These are phyloP conservation scores for Lindgomyces ingoldianus DNA, from an alignment of 495 filamentous ascomycete species.

Conservation along the genomic window DNA sequence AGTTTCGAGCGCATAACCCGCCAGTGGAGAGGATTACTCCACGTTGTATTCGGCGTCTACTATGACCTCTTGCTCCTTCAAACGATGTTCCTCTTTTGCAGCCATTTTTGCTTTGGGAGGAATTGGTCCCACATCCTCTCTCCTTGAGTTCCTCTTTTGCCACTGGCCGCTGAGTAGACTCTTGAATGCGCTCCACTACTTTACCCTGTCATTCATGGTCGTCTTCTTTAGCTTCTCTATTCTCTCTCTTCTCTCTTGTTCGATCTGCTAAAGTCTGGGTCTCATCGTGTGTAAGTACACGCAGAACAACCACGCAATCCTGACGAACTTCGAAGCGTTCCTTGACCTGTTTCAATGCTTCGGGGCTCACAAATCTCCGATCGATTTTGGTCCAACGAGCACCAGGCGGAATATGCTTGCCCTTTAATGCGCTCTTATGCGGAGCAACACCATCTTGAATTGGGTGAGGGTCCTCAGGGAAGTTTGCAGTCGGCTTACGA, in stretches of 20 bases:
- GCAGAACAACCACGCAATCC: slow-evolving; percentile 81
- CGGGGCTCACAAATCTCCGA: slow-evolving; percentile 78
- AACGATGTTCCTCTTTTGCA: too few relatives aligned
- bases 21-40: too few relatives aligned
- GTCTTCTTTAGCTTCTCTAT: too few relatives aligned
- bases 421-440: slow-evolving; percentile 73
- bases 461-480: slow-evolving; percentile 75
- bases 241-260: slow-evolving; percentile 61
- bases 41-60: too few relatives aligned
- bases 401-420: slow-evolving; percentile 68
- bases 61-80: too few relatives aligned
- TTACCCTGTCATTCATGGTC: too few relatives aligned
- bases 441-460: slow-evolving; percentile 88
- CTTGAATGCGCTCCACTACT: too few relatives aligned
- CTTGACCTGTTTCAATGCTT: slow-evolving; percentile 70
- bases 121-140: too few relatives aligned
- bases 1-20: too few relatives aligned
- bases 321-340: slow-evolving; percentile 80
- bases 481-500: slow-evolving; percentile 69
- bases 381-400: slow-evolving; percentile 90
- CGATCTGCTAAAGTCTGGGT: slow-evolving; percentile 75
- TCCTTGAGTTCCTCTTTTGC: too few relatives aligned
- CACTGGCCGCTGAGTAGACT: too few relatives aligned
- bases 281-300: slow-evolving; percentile 77
- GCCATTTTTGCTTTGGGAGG: too few relatives aligned